Evolutionary conservation across 306 rosid genomes (phyloP), one percentile per base, ranked within the genome.

Genomic region (Luffa acutangula): DNA sequence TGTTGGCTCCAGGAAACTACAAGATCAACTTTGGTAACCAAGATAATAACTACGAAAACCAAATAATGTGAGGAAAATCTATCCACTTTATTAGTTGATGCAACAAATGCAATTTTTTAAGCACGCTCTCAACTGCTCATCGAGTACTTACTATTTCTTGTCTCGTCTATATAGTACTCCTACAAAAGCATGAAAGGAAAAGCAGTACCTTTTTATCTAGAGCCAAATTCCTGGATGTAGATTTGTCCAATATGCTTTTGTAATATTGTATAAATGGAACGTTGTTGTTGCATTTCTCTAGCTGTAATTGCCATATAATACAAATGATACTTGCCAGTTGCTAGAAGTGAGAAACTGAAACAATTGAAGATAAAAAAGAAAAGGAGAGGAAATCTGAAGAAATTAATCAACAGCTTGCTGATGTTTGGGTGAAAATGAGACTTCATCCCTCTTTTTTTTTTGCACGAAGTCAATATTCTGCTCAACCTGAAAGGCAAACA

Each of bases 361-460:
- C 9, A 45, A 71, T 45, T 51, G 36, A 56, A 56, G 8, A 17
- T 46, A 5, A 21, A 59, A 43, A 59, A 77, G 25, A 12, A 25
- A 56, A 57, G 54, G 8, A 60, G 39, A 62, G 42, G 79, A 84
- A 69, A 95, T 97, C 97, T 87, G 96, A 89, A 93, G 96, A 89
- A 95, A 93, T 60, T 82, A 75, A 81, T 90, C 97, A 31, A 87
- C 91, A 46, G 87, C 86, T 85, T 87, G 93, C 74, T 84, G 92
- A 85, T 95, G 97, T 56, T 87, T 91, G 0, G 99, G 99, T 51
- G 97, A 93, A 88, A 93, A 93, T 59, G 95, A 78, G 79, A 66
- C 90, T 60, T 93, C 96, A 45, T 93, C 92, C 86, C 99, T 88
- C 85, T 85, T 95, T 87, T 85, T 95, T 87, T 85, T 95, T 87